Evolutionary conservation across 177 flowering plant genomes (phyloP), one percentile per base, ranked within the genome.

Genomic region (Vitis hybrid): DNA sequence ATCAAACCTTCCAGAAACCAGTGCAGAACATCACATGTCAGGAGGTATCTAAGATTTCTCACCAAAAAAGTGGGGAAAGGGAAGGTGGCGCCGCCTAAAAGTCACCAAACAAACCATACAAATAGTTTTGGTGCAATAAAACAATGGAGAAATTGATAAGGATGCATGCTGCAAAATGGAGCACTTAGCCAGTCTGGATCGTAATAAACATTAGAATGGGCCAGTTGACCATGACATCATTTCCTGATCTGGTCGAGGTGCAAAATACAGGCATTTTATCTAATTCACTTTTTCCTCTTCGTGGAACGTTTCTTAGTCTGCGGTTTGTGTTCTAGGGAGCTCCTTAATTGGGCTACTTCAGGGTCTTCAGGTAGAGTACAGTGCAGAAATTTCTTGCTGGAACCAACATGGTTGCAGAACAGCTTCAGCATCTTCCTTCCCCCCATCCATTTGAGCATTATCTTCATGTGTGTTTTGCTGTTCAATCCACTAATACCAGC

Each of bases 401-500:
- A 82, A 67, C 97, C 97, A 58, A 87, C 83, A 4, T 79, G 87
- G 62, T 83, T 75, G 84, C 92, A 88, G 14, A 85, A 70, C 59
- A 84, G 83, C 77, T 85, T 92, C 73, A 92, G 83, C 91, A 92
- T 82, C 75, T 82, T 88, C 81, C 91, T 86, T 53, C 97, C 95
- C 67, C 84, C 78, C 95, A 92, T 92, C 97, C 97, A 92, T 77
- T 92, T 89, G 51, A 92, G 87, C 89, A 92, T 77, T 67, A 90
- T 19, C 78, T 90, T 92, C 92, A 92, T 74, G 75, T 88, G 97
- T 26, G 95, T 89, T 83, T 92, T 90, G 88, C 95, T 89, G 80
- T 66, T 82, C 78, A 92, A 72, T 70, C 95, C 92, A 70, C 70
- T 74, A 51, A 90, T 66, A 52, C 85, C 80, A 71, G 89, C 88